These are phyloP conservation scores for Gremmenia infestans DNA, from an alignment of 2,329 filamentous ascomycete species.

Conservation along the genomic window DNA sequence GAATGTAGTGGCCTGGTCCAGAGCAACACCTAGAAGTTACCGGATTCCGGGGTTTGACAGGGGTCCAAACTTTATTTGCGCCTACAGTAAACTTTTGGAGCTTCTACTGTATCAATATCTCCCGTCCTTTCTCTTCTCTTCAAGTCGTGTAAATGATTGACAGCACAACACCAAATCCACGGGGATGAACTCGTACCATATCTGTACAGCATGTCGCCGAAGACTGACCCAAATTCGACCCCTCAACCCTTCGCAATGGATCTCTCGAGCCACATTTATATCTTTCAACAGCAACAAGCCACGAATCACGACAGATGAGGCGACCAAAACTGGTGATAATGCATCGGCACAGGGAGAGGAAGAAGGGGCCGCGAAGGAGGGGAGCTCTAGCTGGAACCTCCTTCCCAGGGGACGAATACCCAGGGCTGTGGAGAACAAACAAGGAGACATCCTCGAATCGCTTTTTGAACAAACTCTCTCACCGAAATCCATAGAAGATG, in stretches of 20 bases:
- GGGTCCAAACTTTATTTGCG: not conserved
- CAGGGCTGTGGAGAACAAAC: not conserved
- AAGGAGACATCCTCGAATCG: slow-evolving; percentile 27
- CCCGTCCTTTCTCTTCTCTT: not conserved
- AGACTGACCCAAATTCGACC: slow-evolving; percentile 16
- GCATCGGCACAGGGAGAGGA: slow-evolving; percentile 7
- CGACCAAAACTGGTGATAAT: slow-evolving; percentile 2
- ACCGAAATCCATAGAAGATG: not conserved
- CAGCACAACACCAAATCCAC: not conserved
- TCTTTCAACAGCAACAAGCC: slow-evolving; percentile 8
- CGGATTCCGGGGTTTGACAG: not conserved
- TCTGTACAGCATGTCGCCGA: slow-evolving; percentile 29
- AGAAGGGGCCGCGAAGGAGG: not conserved
- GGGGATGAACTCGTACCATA: slow-evolving; percentile 26
- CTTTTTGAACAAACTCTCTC: slow-evolving; percentile 28
- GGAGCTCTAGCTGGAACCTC: not conserved
- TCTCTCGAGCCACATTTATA: slow-evolving; percentile 25
- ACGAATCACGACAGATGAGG: slow-evolving; percentile 8
- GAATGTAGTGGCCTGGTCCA: not conserved
- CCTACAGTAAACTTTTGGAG: not conserved
- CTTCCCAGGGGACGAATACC: slow-evolving; percentile 3
- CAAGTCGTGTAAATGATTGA: not conserved
- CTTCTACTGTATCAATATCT: not conserved
- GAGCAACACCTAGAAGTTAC: no score
- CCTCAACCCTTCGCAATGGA: slow-evolving; percentile 16